Percentiles rank a stretch among this genome's conserved stretches.
These are phyloP conservation scores for Aspergillus panamensis DNA, from an alignment of 495 filamentous ascomycete genomes.

Conservation along the genomic window DNA sequence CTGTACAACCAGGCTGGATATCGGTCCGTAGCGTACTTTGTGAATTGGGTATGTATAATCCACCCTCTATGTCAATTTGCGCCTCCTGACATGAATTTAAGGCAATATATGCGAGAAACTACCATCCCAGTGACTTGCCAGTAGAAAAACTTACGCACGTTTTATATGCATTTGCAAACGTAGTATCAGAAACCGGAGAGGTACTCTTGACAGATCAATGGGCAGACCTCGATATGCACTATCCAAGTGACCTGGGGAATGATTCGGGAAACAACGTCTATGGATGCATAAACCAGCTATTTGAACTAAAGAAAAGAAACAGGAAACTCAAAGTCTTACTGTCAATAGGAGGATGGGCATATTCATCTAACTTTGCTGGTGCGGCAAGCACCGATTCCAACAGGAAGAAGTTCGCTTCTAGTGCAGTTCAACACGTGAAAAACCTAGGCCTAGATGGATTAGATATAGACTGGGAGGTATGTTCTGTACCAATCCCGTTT, in stretches of 20 bases:
- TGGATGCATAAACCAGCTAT: conserved; percentile 86
- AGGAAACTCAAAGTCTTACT: conserved; percentile 85
- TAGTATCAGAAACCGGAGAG: conserved; percentile 54
- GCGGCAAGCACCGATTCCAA: conserved; percentile 57
- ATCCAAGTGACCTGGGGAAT: conserved; percentile 39
- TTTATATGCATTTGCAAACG: conserved; percentile 75
- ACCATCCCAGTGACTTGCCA: conserved; percentile 71
- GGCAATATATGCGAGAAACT: conserved; percentile 72
- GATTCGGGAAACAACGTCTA: conserved; percentile 40
- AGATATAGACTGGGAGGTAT: conserved; percentile 59
- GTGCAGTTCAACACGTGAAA: conserved; percentile 60
- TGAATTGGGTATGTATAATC: conserved; percentile 7
- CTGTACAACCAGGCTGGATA: too few species aligned
- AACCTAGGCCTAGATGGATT: conserved; percentile 62
- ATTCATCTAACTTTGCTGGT: conserved; percentile 74
- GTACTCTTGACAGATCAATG: conserved; percentile 81
- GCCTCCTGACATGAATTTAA: conserved; percentile 33
- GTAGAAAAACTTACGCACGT: conserved; percentile 77
- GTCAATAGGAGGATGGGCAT: conserved; percentile 95
- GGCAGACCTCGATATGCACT: conserved; percentile 80
- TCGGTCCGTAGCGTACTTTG: conserved; percentile 15
- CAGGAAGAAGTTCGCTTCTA: conserved; percentile 63
- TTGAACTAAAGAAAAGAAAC: conserved; percentile 79
- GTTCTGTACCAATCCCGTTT: neutral
- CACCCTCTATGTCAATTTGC: too few species aligned